Conservation (phyloP, 2,329 filamentous ascomycete genomes). For the Claviceps purpurea region DNA sequence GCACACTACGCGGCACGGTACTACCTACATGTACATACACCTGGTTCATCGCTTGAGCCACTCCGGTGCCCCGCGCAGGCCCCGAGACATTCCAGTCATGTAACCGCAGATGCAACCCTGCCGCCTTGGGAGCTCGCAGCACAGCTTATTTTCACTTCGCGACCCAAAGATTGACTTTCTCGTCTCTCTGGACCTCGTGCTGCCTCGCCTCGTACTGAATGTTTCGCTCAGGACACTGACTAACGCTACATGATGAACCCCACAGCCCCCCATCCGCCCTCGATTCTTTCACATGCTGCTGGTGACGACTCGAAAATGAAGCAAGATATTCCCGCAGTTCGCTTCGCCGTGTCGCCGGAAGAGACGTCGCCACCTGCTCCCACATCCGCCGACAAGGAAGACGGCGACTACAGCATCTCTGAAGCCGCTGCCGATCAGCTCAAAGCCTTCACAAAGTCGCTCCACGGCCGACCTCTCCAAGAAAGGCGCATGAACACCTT, state of each 20-base stretch:
- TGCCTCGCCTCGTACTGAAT: neutral
- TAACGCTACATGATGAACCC: neutral
- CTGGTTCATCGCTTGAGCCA: neutral
- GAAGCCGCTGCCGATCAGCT: constrained; percentile 49
- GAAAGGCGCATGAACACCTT: constrained; percentile 74
- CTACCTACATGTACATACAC: neutral
- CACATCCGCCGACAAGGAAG: constrained; percentile 16
- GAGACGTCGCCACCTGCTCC: constrained; percentile 46
- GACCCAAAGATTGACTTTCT: neutral
- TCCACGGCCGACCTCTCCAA: constrained; percentile 66
- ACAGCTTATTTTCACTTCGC: neutral
- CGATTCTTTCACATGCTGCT: constrained; percentile 1
- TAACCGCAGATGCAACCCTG: constrained; percentile 2
- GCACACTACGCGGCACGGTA: neutral
- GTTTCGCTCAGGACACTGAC: neutral
- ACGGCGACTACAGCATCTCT: constrained; percentile 19
- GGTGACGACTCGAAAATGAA: constrained; percentile 10
- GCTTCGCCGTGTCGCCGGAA: constrained; percentile 58
- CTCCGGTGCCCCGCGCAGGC: neutral
- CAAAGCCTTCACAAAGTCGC: constrained; percentile 54
- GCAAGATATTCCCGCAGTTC: constrained; percentile 38
- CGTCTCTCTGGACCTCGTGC: neutral
- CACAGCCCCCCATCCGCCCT: neutral
- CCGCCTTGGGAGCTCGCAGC: neutral
- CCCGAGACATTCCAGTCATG: neutral